Evolutionary conservation across 78 protist species (phyloP).

Genomic region (Guillardia theta): DNA sequence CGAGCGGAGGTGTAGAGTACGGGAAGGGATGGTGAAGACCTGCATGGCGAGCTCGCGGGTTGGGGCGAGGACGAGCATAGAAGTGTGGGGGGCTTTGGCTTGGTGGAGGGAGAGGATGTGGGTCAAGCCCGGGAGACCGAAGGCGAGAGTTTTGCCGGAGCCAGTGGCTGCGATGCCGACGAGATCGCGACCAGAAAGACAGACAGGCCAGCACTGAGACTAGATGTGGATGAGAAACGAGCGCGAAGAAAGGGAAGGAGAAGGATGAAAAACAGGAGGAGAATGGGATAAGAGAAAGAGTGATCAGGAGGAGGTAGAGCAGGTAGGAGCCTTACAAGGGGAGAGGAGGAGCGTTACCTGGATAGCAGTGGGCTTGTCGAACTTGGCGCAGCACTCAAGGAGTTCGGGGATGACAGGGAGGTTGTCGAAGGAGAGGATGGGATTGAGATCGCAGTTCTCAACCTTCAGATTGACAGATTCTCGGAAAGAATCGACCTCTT

Average conservation of each 20-base stretch:
- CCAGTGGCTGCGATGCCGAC: neutral
- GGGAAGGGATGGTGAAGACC: no score
- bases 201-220: constrained; percentile 52
- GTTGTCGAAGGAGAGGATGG: neutral
- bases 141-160: neutral
- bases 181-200: neutral
- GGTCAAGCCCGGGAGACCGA: neutral
- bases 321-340: neutral
- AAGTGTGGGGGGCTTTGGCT: no score
- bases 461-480: neutral
- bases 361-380: neutral
- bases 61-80: constrained; percentile 62
- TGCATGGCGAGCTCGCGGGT: constrained; percentile 65
- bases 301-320: neutral
- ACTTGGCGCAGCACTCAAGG: neutral
- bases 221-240: no score
- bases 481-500: no score
- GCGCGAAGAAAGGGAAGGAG: no score
- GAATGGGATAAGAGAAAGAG: neutral
- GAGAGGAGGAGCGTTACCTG: neutral
- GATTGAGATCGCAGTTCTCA: neutral
- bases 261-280: neutral
- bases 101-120: no score
- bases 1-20: no score
- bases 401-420: neutral